Conservation (phyloP, 2,329 filamentous ascomycete genomes). For the Mycogone perniciosa region DNA sequence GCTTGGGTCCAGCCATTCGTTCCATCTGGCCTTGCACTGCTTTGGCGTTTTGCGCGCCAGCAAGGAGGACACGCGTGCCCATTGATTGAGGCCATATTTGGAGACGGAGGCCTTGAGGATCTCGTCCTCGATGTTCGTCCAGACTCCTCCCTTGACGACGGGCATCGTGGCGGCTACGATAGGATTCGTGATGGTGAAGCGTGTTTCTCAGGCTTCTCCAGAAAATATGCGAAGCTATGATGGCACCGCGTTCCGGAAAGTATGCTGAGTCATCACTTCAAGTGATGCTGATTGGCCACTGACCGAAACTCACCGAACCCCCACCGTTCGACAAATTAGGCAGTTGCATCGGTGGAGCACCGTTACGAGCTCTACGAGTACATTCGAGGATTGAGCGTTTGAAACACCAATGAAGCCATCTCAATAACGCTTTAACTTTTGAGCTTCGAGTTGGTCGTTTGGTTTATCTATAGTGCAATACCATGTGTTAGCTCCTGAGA, state of each 20-base stretch:
- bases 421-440: too few species aligned
- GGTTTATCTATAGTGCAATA: too few species aligned
- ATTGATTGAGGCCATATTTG: slow-evolving; percentile 94
- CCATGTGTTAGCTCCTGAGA: too few species aligned
- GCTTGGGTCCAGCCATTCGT: slow-evolving; percentile 94
- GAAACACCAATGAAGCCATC: too few species aligned
- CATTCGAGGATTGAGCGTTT: too few species aligned
- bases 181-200: slow-evolving; percentile 8
- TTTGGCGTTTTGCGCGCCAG: slow-evolving; percentile 96
- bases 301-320: slow-evolving; percentile 1
- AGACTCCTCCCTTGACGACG: slow-evolving; percentile 68
- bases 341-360: neutral
- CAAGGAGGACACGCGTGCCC: slow-evolving; percentile 95
- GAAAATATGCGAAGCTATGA: slow-evolving; percentile 24
- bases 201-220: slow-evolving; percentile 8
- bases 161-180: slow-evolving; percentile 46
- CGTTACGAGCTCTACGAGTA: neutral
- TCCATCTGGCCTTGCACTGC: slow-evolving; percentile 98
- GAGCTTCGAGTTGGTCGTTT: too few species aligned
- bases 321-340: slow-evolving; percentile 5
- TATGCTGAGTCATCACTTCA: slow-evolving; percentile 12
- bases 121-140: slow-evolving; percentile 82
- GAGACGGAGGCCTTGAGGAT: slow-evolving; percentile 93
- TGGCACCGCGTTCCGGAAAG: slow-evolving; percentile 9
- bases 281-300: neutral